These are phyloP conservation scores for Botrytis cinerea DNA, from an alignment of 2,329 filamentous ascomycete species.

Conservation along the genomic window DNA sequence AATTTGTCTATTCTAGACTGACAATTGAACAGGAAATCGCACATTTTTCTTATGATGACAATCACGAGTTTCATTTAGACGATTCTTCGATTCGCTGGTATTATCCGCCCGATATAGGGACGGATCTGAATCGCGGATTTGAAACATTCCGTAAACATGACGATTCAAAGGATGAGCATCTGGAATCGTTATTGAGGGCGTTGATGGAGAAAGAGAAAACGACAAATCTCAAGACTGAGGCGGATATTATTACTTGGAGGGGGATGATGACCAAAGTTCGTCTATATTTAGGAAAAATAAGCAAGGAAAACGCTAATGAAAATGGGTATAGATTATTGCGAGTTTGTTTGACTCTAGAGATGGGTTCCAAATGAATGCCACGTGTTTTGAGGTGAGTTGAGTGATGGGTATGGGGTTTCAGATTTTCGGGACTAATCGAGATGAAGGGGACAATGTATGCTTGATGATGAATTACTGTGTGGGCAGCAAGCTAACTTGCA, in stretches of 20 bases:
- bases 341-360: constrained; percentile 80
- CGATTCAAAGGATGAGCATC: constrained; percentile 79
- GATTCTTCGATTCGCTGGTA: constrained; percentile 85
- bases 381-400: constrained; percentile 73
- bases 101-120: constrained; percentile 71
- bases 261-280: constrained; percentile 97
- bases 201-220: constrained; percentile 68
- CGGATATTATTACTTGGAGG: constrained; percentile 87
- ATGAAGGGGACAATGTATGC: constrained; percentile 56
- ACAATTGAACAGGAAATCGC: constrained; percentile 70
- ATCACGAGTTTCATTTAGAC: constrained; percentile 74
- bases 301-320: not conserved
- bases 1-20: not conserved
- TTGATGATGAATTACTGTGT: not conserved
- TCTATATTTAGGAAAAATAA: not conserved
- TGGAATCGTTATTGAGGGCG: constrained; percentile 80
- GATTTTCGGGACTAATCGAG: constrained; percentile 28
- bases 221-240: constrained; percentile 60
- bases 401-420: not conserved
- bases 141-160: constrained; percentile 82
- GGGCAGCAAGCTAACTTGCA: constrained; percentile 33
- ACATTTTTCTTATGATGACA: constrained; percentile 88
- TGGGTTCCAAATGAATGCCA: constrained; percentile 97
- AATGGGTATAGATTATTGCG: constrained; percentile 69
- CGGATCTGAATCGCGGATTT: constrained; percentile 78